Base-by-base conservation (phyloP, 2,329 filamentous ascomycete species). In the Fusarium acutatum region DNA sequence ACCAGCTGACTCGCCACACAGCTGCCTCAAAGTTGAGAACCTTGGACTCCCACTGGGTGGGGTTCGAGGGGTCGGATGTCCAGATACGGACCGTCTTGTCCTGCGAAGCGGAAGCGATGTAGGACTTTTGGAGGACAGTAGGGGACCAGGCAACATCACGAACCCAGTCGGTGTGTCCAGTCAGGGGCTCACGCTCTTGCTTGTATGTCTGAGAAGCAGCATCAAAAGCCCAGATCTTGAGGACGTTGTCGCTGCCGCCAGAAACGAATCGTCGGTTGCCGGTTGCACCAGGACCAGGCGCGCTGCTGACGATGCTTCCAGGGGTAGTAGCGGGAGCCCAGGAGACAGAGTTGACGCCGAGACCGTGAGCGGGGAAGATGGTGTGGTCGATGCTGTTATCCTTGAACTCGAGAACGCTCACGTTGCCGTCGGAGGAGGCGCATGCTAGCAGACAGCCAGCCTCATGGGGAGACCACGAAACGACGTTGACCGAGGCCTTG, bases 1-100 rank as follows among this genome's bases (percentile, higher is more conserved):
- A 97, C 96, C 96, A 99, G 87, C 94, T 98, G 50, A 98, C 96
- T 63, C 96, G 91, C 96, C 96, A 99, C 67, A 97, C 89, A 52
- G 95, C 92, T 9, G 93, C 91, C 70, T 98, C 96, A 77, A 99
- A 97, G 78, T 92, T 90, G 73, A 99, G 88, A 44, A 93, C 90
- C 83, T 97, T 96, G 83, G 90, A 92, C 66, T 92, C 90, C 96
- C 96, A 99, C 79, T 94, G 90, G 30, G 88, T 89, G 22, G 90
- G 85, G 80, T 87, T 89, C 67, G 81, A 77, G 14, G 81, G 76
- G 78, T 94, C 92, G 34, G 89, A 92, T 15, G 96, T 98, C 96
- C 96, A 99, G 84, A 99, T 98, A 76, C 95, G 91, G 71, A 98
- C 96, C 14, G 95, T 98, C 88, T 97, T 97, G 83, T 99, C 96